Percentiles rank a stretch among this genome's conserved stretches.
phyloP scores from a whole-genome alignment of 208 protist genomes.

The Leishmania guyanensis region DNA sequence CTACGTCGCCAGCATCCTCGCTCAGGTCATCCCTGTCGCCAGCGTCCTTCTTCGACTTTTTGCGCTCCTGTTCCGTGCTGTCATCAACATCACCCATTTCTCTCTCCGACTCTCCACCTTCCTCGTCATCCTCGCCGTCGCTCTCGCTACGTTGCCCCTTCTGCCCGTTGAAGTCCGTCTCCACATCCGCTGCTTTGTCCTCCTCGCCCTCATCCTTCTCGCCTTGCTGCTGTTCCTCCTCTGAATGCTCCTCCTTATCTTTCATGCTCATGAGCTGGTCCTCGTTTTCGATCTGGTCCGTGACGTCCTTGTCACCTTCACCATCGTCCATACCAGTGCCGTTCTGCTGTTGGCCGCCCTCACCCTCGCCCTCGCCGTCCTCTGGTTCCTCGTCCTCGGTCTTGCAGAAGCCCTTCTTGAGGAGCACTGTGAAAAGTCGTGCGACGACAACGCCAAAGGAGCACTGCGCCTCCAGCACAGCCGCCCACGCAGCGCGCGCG shows the following conservation, averaged over 20 bases:
- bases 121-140: conserved; percentile 77
- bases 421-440: conserved; percentile 88
- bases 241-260: conserved; percentile 90
- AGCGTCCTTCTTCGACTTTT: conserved; percentile 78
- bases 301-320: conserved; percentile 98
- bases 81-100: conserved; percentile 91
- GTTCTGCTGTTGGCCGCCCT: conserved; percentile 71
- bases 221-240: conserved; percentile 62
- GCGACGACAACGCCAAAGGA: conserved; percentile 84
- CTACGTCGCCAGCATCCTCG: conserved; percentile 70
- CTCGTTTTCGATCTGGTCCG: conserved; percentile 98
- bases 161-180: conserved; percentile 82
- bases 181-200: conserved; percentile 90
- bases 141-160: conserved; percentile 81
- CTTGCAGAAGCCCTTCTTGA: conserved; percentile 96
- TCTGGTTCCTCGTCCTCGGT: conserved; percentile 82
- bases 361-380: conserved; percentile 70
- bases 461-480: conserved; percentile 51
- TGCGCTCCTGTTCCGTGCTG: conserved; percentile 84
- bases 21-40: conserved; percentile 74
- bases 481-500: conserved; percentile 27
- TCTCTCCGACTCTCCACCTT: conserved; percentile 68
- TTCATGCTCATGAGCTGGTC: conserved; percentile 93
- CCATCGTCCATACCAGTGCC: conserved; percentile 99
- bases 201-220: conserved; percentile 86